Evolutionary conservation across 192 early-diverging fungal genomes (phyloP), one percentile per base, ranked within the genome.

Genomic region (Backusella australiensis): DNA sequence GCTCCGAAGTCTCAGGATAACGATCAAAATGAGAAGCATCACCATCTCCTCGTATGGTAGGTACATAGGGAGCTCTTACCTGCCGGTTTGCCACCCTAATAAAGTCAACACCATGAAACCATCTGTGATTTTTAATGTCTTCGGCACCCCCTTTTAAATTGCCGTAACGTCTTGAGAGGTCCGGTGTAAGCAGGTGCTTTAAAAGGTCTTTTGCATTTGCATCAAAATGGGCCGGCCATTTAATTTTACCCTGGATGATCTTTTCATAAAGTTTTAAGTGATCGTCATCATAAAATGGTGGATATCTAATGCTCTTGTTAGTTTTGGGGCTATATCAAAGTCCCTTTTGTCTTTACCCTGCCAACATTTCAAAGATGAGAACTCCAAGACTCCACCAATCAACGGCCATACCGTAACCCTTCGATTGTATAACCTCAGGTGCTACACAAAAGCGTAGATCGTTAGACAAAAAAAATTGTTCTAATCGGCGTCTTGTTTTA

Each of bases 341-440:
- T 44, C 15, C 42, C 14, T 17, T 44, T 44, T 7, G 69, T 44
- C 14, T 44, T 21, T 78, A 78, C 39, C 96, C 96, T 12, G 96
- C 96, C 29, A 96, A 84, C 96, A 97, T 97, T 84, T 96, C 95
- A 80, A 94, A 96, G 56, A 97, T 94, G 65, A 97, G 79, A 67
- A 97, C 89, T n/a, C 96, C 96, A 78, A 97, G 89, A 34, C 94
- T 92, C 89, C 93, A 97, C 96, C 96, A 97, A 85, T 97, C 96
- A 0, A 96, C 96, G 2, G 95, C 93, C 69, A 91, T 90, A 11
- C 94, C 91, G 82, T 95, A 96, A 21, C 95, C 95, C 78, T 94
- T 94, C 65, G 92, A 91, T 83, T 95, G 94, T 81, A 96, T 95
- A 65, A 96, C 93, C 78, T 94, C 93, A 8, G 93, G 93, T 17